Conservation (phyloP, 2,329 filamentous ascomycete species). For the Gaeumannomyces tritici region DNA sequence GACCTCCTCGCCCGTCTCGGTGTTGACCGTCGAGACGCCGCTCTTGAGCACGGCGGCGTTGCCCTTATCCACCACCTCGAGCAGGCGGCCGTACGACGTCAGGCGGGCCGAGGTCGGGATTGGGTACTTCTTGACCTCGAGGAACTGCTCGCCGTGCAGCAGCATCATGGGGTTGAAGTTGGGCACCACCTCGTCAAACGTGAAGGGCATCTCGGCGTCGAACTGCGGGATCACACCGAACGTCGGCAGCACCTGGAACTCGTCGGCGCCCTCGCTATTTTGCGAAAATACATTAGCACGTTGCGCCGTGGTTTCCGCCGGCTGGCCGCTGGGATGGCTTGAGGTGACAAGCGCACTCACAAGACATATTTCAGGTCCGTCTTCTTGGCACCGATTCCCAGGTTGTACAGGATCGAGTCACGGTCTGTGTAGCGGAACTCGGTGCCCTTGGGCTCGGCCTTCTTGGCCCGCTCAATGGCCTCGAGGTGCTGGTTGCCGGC, state of each 20-base stretch:
- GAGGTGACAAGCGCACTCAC: slow-evolving; percentile 21
- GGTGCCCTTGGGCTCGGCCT: slow-evolving; percentile 58
- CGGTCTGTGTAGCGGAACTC: slow-evolving; percentile 77
- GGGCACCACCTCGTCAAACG: slow-evolving; percentile 72
- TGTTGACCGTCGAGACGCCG: slow-evolving; percentile 75
- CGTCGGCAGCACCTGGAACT: slow-evolving; percentile 92
- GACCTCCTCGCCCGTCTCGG: slow-evolving; percentile 74
- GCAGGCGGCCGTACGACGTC: slow-evolving; percentile 65
- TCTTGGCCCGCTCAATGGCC: slow-evolving; percentile 68
- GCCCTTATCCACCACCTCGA: slow-evolving; percentile 96
- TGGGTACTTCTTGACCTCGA: slow-evolving; percentile 86
- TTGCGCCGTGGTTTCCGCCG: background rate
- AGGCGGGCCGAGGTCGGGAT: slow-evolving; percentile 78
- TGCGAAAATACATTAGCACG: background rate
- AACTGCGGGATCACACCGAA: slow-evolving; percentile 96
- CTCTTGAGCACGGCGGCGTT: slow-evolving; percentile 74
- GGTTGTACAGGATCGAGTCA: slow-evolving; percentile 90
- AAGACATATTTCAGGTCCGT: slow-evolving; percentile 82
- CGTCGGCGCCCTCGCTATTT: slow-evolving; percentile 68
- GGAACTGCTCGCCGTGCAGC: slow-evolving; percentile 95
- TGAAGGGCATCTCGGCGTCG: slow-evolving; percentile 71
- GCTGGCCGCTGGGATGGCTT: background rate
- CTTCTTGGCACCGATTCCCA: slow-evolving; percentile 86
- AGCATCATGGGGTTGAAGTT: slow-evolving; percentile 99
- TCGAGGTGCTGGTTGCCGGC: slow-evolving; percentile 57